phyloP scores from a whole-genome alignment of 2,329 filamentous ascomycete genomes.

The Furcasterigmium furcatum region DNA sequence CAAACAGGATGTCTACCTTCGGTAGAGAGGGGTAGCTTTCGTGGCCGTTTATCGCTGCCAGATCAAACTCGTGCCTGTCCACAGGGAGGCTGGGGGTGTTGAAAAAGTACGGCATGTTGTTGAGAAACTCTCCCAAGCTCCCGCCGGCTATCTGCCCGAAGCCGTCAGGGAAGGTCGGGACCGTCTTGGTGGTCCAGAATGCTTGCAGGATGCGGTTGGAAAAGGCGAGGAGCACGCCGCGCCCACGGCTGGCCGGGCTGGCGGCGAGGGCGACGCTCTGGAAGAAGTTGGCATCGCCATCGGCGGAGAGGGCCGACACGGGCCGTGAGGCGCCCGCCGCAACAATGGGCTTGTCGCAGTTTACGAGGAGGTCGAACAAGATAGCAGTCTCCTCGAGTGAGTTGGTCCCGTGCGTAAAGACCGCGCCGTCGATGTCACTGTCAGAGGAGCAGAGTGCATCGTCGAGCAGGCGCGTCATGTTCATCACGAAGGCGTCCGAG shows the following conservation, averaged over 20 bases:
- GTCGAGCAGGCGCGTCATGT: slow-evolving; percentile 25
- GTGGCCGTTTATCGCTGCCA: no score
- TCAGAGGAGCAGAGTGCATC: slow-evolving; percentile 23
- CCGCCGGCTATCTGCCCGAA: no score
- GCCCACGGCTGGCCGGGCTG: slow-evolving; percentile 31
- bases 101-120: no score
- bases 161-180: no score
- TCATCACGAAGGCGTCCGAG: no score
- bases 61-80: no score
- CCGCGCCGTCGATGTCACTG: slow-evolving; percentile 23
- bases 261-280: slow-evolving; percentile 47
- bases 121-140: no score
- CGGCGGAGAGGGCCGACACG: slow-evolving; percentile 48
- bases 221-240: slow-evolving; percentile 48
- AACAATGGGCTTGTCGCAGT: slow-evolving; percentile 48
- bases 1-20: no score
- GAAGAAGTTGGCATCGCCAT: slow-evolving; percentile 49
- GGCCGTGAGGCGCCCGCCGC: slow-evolving; percentile 53
- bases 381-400: slow-evolving; percentile 55
- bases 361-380: slow-evolving; percentile 47
- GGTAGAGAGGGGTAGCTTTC: no score
- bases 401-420: slow-evolving; percentile 45
- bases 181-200: no score
- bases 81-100: no score
- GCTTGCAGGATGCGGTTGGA: slow-evolving; percentile 52